Evolutionary conservation across 306 rosid species (phyloP), one percentile per base, ranked within the genome.

Genomic region (Glycyrrhiza uralensis): DNA sequence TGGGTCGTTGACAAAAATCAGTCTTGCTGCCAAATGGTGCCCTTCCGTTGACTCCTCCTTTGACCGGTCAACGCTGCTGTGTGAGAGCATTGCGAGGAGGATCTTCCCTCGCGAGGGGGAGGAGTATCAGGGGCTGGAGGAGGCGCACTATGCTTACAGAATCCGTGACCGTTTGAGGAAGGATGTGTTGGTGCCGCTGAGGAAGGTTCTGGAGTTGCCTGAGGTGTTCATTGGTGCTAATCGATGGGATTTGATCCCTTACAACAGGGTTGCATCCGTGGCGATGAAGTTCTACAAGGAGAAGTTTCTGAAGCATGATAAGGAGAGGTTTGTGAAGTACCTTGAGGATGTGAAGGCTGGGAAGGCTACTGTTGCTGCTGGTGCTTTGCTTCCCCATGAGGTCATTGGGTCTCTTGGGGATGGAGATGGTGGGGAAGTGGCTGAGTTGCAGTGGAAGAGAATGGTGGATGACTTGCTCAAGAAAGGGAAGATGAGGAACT

Each of bases 11-110:
- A 26, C 13, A 1, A 81, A 75, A 51, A 75, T 89, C 19, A 86
- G 85, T 60, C 82, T 90, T 5, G 87, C 96, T 5, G 87, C 90
- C 0, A 87, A 87, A 11, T 89, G 92, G 96, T 89, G 96, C 19
- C 96, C 96, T 23, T 89, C 90, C 1, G 55, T 89, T 6, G 96
- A 87, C 6, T 87, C 87, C 0, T 89, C 90, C 0, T 89, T 79
- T 22, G 92, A 89, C 7, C 84, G 79, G 0, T 79, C 84, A 2
- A 83, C 88, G 0, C 32, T 89, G 78, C 68, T 89, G 2, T 89
- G 96, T 5, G 96, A 89, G 32, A 72, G 85, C 74, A 85, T 87
- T 0, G 92, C 89, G 0, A 83, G 74, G 76, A 90, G 80, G 79
- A 13, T 90, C 4, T 90, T 85, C 70, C 80, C 86, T 0, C 61